These are phyloP conservation scores for Bryoglossum gracile DNA, from an alignment of 495 filamentous ascomycete genomes.

Conservation along the genomic window DNA sequence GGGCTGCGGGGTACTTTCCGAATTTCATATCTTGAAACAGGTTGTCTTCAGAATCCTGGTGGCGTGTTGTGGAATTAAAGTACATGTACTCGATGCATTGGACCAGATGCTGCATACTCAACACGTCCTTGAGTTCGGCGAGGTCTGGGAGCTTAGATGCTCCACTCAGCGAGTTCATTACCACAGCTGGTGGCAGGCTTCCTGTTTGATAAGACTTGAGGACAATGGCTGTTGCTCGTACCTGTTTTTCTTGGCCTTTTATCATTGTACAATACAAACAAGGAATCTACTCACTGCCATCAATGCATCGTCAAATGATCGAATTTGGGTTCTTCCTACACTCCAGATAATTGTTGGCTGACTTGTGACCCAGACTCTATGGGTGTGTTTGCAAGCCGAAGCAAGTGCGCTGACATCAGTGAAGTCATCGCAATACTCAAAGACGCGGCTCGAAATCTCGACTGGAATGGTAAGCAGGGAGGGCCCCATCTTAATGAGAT, in stretches of 20 bases:
- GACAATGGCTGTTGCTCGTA: slow-evolving; percentile 10
- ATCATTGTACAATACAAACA: background rate
- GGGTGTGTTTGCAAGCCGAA: slow-evolving; percentile 6
- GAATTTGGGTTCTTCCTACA: slow-evolving; percentile 6
- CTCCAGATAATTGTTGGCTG: slow-evolving; percentile 11
- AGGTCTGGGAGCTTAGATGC: slow-evolving; percentile 6
- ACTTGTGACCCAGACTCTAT: slow-evolving; percentile 5
- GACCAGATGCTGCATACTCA: slow-evolving; percentile 12
- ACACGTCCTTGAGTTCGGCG: slow-evolving; percentile 11
- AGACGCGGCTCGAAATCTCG: slow-evolving; percentile 4
- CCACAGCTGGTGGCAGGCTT: slow-evolving; percentile 4
- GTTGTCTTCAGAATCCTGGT: background rate
- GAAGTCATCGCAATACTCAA: slow-evolving; percentile 3
- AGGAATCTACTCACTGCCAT: slow-evolving; percentile 10
- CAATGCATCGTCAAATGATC: slow-evolving; percentile 16
- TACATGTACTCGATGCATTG: slow-evolving; percentile 15
- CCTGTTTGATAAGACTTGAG: slow-evolving; percentile 4
- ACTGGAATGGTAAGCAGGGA: slow-evolving; percentile 4
- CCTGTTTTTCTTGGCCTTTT: slow-evolving; percentile 5
- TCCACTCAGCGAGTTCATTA: slow-evolving; percentile 8
- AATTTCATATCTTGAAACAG: background rate
- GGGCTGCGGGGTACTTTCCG: slow-evolving; percentile 4
- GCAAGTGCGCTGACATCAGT: slow-evolving; percentile 7
- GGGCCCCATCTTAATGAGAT: too few species aligned
- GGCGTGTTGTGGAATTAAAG: background rate